Base-by-base conservation (phyloP, 2,329 filamentous ascomycete genomes). In the Hymenoscyphus salicellus region DNA sequence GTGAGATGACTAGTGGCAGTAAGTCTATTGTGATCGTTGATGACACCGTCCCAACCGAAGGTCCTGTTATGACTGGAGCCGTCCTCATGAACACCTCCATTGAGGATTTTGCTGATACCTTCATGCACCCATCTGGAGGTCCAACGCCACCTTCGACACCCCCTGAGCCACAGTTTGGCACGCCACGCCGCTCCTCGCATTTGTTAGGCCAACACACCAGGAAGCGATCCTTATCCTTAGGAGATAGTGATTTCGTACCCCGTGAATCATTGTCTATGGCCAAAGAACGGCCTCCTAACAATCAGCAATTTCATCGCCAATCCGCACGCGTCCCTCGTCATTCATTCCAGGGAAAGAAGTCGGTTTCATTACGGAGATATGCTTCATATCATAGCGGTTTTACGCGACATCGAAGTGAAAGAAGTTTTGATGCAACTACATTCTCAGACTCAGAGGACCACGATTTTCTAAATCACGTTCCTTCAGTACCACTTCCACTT, bases 21-120 rank as follows among this genome's bases (percentile, higher is more conserved):
- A 89, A 93, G 73, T 96, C 92, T 0, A 96, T 97, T 69, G 84
- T 97, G 63, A 96, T 97, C 72, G 87, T 96, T 41, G 73, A 76
- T 52, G 73, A 74, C 60, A 89, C 88, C 0, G 70, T 83, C 17
- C 78, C 81, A 0, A 78, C 79, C 5, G 78, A 85, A 8, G 75
- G 82, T n/a, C 77, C 81, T 0, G 69, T 79, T 10, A 84, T 87
- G 83, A 80, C 83, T 8, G 83, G 72, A 17, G 73, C 71, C 4
- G 59, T 74, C 20, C 68, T 75, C 3, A 74, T 77, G 28, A 81
- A 79, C 62, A 76, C 78, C 11, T 85, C 84, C 1, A 76, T 82
- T 1, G 84, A 86, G 58, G 80, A 80, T 2, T 85, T 87, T 70
- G 77, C 79, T 2, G 84, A 87, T 63, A 77, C 79, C 1, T 83